Percentiles rank a stretch among this genome's conserved stretches.
These are phyloP conservation scores for Alternaria sp. DNA, from an alignment of 2,329 filamentous ascomycete genomes.

Conservation along the genomic window DNA sequence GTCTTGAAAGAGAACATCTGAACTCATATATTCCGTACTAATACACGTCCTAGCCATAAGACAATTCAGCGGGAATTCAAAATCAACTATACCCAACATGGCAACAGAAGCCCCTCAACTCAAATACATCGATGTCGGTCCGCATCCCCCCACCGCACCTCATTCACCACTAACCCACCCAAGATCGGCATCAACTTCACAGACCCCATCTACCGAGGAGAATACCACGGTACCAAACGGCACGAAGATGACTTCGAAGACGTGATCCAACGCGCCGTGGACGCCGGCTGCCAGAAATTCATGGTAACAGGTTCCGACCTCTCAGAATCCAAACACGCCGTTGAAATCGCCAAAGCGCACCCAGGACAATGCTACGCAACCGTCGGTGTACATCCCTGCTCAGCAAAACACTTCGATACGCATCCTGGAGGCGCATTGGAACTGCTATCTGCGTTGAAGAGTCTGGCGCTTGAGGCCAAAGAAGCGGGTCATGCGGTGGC, in stretches of 20 bases:
- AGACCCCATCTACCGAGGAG: conserved; percentile 85
- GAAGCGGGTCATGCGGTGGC: conserved; percentile 69
- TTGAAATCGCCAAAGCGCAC: conserved; percentile 75
- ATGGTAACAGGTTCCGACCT: conserved; percentile 94
- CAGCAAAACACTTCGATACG: conserved; percentile 76
- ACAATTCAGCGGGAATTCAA: background rate
- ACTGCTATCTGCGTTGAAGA: conserved; percentile 65
- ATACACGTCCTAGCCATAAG: background rate
- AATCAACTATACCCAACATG: background rate
- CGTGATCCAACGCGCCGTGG: conserved; percentile 77
- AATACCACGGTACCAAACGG: conserved; percentile 78
- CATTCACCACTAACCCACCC: conserved; percentile 13
- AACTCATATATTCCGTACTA: background rate
- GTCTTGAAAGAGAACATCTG: too few relatives aligned
- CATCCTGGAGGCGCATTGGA: conserved; percentile 63
- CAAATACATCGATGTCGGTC: conserved; percentile 54
- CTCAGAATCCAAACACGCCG: conserved; percentile 74
- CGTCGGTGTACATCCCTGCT: conserved; percentile 92
- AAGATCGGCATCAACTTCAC: conserved; percentile 94
- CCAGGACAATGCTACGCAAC: conserved; percentile 86
- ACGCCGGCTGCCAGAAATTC: conserved; percentile 84
- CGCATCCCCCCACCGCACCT: conserved; percentile 19
- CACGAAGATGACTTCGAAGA: conserved; percentile 77
- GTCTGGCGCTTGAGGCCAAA: conserved; percentile 67
- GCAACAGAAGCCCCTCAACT: conserved; percentile 14